Percentiles rank a stretch among this genome's conserved stretches.
These are phyloP conservation scores for Allium fistulosum DNA, from an alignment of 106 monocot genomes.

Conservation along the genomic window DNA sequence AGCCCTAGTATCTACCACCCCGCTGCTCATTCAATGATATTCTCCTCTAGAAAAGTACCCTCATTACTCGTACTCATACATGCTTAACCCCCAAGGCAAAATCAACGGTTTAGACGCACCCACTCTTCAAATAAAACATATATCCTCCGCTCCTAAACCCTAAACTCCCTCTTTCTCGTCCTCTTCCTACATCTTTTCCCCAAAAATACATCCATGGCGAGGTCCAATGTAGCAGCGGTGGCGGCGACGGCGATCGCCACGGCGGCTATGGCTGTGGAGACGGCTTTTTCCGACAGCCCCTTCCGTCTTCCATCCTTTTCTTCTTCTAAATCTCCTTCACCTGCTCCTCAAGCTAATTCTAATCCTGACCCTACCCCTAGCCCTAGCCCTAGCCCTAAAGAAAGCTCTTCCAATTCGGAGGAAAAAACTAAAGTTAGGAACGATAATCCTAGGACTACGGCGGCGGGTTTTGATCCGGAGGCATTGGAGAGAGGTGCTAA, in stretches of 20 bases:
- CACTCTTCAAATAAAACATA: not conserved
- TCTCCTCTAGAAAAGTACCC: too few relatives aligned
- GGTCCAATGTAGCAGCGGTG: not conserved
- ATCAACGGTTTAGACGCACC: constrained; percentile 11
- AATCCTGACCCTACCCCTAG: not conserved
- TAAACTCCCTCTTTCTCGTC: not conserved
- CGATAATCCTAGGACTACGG: constrained; percentile 73
- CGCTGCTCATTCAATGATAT: too few relatives aligned
- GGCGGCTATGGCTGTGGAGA: constrained; percentile 29
- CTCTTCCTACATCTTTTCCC: not conserved
- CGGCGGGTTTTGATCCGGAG: constrained; percentile 89
- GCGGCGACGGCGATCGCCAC: constrained; percentile 26
- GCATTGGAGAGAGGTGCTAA: constrained; percentile 76
- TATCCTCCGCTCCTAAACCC: not conserved
- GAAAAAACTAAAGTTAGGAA: constrained; percentile 36
- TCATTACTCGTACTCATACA: too few relatives aligned
- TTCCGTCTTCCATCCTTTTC: constrained; percentile 32
- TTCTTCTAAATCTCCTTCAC: constrained; percentile 7
- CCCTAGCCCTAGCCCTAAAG: too few relatives aligned
- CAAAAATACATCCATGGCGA: constrained; percentile 5
- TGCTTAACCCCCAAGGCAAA: not conserved
- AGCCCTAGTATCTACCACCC: too few relatives aligned
- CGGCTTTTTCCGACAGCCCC: constrained; percentile 38
- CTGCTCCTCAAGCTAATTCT: constrained; percentile 2
- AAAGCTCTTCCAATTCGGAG: not conserved